These are phyloP conservation scores for Cytospora mali DNA, from an alignment of 2,329 filamentous ascomycete species.

Conservation along the genomic window DNA sequence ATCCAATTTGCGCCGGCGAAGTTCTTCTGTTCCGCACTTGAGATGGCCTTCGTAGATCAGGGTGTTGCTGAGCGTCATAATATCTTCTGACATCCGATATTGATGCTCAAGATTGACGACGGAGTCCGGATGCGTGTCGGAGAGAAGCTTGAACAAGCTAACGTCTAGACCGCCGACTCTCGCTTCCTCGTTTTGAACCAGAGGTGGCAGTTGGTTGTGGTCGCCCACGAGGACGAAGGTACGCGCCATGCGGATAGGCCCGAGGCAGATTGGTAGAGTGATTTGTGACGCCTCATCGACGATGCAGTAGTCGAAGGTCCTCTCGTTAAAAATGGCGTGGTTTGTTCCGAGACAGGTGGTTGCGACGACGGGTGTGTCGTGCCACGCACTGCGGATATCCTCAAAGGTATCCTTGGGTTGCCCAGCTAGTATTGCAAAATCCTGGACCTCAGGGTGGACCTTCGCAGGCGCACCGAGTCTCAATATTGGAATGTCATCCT, in stretches of 20 bases:
- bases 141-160: constrained; percentile 90
- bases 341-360: constrained; percentile 93
- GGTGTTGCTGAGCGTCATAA: constrained; percentile 91
- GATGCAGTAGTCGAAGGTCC: constrained; percentile 96
- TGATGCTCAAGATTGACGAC: constrained; percentile 94
- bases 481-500: constrained; percentile 76
- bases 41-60: constrained; percentile 91
- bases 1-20: constrained; percentile 69
- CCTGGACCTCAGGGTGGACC: constrained; percentile 82
- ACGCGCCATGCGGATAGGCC: constrained; percentile 87
- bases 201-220: constrained; percentile 91
- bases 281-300: constrained; percentile 98
- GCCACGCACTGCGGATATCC: constrained; percentile 81
- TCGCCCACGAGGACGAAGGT: constrained; percentile 96
- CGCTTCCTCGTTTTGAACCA: constrained; percentile 91
- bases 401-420: constrained; percentile 76
- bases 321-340: constrained; percentile 83
- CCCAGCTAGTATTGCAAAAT: constrained; percentile 80
- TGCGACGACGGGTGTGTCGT: constrained; percentile 84
- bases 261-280: constrained; percentile 90
- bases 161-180: constrained; percentile 85
- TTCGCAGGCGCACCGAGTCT: constrained; percentile 85
- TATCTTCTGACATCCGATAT: constrained; percentile 97
- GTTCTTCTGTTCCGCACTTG: constrained; percentile 80
- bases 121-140: constrained; percentile 81